A percentile compares a stretch with the other conserved stretches of the same genome.
Evolutionary conservation across 305 asterid species (phyloP).

Genomic region (Fraxinus sp.): DNA sequence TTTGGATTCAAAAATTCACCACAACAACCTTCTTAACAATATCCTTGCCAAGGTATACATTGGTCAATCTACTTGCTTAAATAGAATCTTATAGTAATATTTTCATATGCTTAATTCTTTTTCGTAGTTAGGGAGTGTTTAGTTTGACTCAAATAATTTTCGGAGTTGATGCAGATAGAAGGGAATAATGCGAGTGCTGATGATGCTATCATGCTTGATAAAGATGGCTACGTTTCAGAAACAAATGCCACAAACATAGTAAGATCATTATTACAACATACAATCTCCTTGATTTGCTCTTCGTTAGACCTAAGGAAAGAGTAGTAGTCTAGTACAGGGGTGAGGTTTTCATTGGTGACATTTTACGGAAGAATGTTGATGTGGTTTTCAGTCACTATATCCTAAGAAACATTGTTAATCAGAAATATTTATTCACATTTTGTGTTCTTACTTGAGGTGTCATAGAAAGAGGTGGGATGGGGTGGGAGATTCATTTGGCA

Average conservation of each 20-base stretch:
- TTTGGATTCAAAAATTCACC: constrained; percentile 96
- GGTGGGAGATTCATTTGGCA: background rate
- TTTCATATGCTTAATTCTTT: background rate
- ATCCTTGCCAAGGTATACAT: constrained; percentile 80
- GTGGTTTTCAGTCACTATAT: background rate
- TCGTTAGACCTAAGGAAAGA: constrained; percentile 8
- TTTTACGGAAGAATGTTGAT: background rate
- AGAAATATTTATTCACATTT: background rate
- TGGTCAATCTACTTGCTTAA: constrained; percentile 10
- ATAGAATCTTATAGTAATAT: background rate
- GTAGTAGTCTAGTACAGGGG: background rate
- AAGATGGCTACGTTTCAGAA: constrained; percentile 92
- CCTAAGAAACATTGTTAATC: background rate
- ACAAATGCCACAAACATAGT: constrained; percentile 91
- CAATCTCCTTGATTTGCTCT: background rate
- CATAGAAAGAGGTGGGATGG: background rate
- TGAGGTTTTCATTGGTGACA: background rate
- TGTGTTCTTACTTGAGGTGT: background rate
- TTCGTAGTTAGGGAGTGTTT: constrained; percentile 3
- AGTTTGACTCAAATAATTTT: background rate
- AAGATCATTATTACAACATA: constrained; percentile 34
- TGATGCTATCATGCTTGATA: constrained; percentile 95
- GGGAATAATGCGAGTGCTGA: constrained; percentile 81
- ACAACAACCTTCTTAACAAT: constrained; percentile 89
- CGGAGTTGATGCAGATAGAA: constrained; percentile 66